Evolutionary conservation across 2,329 filamentous ascomycete species (phyloP), one percentile per base, ranked within the genome.

Genomic region (Colletotrichum liaoningense): DNA sequence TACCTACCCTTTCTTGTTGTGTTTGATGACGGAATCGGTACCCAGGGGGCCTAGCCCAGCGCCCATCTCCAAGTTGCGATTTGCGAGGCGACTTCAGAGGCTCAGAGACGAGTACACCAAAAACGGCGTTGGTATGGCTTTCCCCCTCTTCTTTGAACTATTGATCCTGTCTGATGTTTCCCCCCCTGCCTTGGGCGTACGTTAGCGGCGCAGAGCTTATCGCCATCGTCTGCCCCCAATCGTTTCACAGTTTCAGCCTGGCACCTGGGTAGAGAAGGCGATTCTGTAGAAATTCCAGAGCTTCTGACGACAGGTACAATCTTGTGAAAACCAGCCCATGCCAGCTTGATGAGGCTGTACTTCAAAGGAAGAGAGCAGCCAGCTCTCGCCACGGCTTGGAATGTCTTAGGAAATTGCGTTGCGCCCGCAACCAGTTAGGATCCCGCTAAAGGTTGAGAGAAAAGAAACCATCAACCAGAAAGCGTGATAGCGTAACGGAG

Each of bases 381-480:
- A 5, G 26, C 14, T 56, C 6, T 62, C 38, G 35, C 38, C 52
- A 68, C 35, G 58, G 49, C 49, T 30, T n/a, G 69, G 35, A 72
- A 58, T 69, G 38, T 63, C 65, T 62, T 9, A 49, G 19, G 38
- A 14, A 16, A 56, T 42, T 52, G 19, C 42, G 8, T 30, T 38
- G 22, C 65, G 16, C 30, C 56, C 24, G 55, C 42, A 71, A 71
- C 16, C 42, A 67, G 63, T 2, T 49, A 49, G 19, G 2, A n/a
- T 56, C 2, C 56, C 19, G 56, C 42, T 49, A 49, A 49, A 58
- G 28, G 35, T 58, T 5, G 30, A n/a, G 28, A 4, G 22, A 12
- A n/a, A 33, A 33, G 6, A 33, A 7, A 19, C 16, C 16, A 30
- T 16, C 19, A 6, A 33, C 8, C 56, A 19, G 28, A 35, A 1